These are phyloP conservation scores for Sanguinoderma infundibulare DNA, from an alignment of 1,284 basidiomycete genomes.

Conservation along the genomic window DNA sequence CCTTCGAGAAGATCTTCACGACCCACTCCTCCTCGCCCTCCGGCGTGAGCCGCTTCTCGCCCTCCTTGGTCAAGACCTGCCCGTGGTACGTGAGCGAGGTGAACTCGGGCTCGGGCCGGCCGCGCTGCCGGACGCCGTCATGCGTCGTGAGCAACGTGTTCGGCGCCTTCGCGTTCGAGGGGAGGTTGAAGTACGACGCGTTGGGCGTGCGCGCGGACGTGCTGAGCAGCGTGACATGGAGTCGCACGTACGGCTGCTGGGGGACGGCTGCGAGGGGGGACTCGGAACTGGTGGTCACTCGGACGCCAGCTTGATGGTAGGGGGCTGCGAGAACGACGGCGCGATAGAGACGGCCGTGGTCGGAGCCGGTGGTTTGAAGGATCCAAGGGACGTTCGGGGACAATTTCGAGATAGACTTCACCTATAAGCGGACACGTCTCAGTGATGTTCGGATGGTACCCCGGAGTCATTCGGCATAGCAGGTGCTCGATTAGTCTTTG, in stretches of 20 bases:
- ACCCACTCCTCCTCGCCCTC: slow-evolving; percentile 47
- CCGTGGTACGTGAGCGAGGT: slow-evolving; percentile 91
- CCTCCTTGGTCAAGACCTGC: slow-evolving; percentile 43
- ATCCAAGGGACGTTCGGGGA: slow-evolving; percentile 53
- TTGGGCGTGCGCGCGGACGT: slow-evolving; percentile 72
- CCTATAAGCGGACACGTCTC: slow-evolving; percentile 40
- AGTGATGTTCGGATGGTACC: too few relatives aligned
- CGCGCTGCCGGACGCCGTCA: slow-evolving; percentile 51
- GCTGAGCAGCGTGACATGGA: slow-evolving; percentile 89
- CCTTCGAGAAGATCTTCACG: slow-evolving; percentile 88
- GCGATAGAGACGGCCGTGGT: slow-evolving; percentile 47
- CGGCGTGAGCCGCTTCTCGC: slow-evolving; percentile 24
- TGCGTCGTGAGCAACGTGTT: slow-evolving; percentile 77
- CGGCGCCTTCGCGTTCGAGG: slow-evolving; percentile 54
- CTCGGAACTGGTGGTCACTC: slow-evolving; percentile 34
- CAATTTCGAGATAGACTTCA: slow-evolving; percentile 50
- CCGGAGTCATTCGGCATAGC: background rate
- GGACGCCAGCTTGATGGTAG: slow-evolving; percentile 65
- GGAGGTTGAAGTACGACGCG: slow-evolving; percentile 74
- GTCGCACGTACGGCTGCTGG: slow-evolving; percentile 75
- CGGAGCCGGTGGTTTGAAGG: slow-evolving; percentile 27
- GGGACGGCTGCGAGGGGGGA: slow-evolving; percentile 55
- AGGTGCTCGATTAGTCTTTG: background rate
- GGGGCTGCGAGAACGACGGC: slow-evolving; percentile 82
- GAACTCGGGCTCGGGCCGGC: slow-evolving; percentile 74